phyloP scores from a whole-genome alignment of 441 rosid species.

The Mallotus repandus region DNA sequence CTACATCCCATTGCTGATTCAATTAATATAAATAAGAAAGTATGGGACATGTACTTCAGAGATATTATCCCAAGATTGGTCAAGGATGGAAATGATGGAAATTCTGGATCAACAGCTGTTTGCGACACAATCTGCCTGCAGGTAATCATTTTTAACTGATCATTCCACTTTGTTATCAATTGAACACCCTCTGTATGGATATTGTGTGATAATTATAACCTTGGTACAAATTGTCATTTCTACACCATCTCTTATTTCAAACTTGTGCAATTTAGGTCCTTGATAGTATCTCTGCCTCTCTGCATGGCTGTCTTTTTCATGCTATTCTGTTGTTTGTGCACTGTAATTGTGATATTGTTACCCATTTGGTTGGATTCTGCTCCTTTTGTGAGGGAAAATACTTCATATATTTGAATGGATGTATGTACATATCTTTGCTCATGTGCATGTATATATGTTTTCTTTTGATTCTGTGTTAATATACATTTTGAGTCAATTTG shows the following conservation, averaged over 20 bases:
- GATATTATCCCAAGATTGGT: conserved; percentile 82
- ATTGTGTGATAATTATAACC: background rate
- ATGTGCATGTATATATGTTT: background rate
- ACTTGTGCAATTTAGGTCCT: background rate
- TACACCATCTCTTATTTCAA: background rate
- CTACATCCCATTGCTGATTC: conserved; percentile 71
- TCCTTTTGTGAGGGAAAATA: background rate
- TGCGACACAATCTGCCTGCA: conserved; percentile 89
- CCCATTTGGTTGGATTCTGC: background rate
- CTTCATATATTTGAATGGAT: background rate
- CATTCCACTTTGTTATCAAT: background rate
- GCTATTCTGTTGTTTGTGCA: background rate
- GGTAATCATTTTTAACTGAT: conserved; percentile 36
- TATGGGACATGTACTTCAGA: conserved; percentile 87
- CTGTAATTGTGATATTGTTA: background rate
- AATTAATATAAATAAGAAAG: conserved; percentile 69
- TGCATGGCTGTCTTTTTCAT: background rate
- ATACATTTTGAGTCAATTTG: background rate
- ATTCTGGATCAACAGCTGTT: conserved; percentile 85
- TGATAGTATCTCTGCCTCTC: no score
- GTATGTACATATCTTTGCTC: background rate
- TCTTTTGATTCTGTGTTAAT: background rate
- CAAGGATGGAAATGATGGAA: conserved; percentile 84
- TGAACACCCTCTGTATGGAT: background rate
- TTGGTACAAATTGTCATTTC: background rate